Conservation (phyloP, 768 basidiomycete genomes). For the Sistotremastrum niveocremeum region DNA sequence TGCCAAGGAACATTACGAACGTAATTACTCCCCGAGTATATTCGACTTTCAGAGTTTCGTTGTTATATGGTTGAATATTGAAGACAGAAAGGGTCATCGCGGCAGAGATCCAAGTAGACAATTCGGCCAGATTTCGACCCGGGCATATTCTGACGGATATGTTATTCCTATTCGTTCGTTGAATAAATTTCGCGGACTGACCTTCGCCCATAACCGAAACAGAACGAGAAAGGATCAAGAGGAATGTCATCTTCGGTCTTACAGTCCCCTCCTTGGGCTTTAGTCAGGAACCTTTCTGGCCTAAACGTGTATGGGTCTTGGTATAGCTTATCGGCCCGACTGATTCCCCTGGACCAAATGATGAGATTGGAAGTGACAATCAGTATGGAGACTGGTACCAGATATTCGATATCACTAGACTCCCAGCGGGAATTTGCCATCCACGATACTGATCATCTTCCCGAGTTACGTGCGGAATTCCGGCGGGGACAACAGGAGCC, state of each 20-base stretch:
- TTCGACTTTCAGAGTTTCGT: no score
- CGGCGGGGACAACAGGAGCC: constrained; percentile 7
- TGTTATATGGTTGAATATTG: constrained; percentile 6
- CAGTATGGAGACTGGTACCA: constrained; percentile 7
- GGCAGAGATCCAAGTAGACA: constrained; percentile 14
- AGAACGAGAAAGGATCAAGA: no score
- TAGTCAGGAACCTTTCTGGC: constrained; percentile 18
- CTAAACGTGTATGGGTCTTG: constrained; percentile 21
- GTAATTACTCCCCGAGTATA: no score
- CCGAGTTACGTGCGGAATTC: constrained; percentile 9
- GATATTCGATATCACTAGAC: constrained; percentile 16
- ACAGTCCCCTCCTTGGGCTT: background rate
- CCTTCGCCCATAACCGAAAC: background rate
- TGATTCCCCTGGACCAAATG: constrained; percentile 15
- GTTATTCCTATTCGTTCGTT: background rate
- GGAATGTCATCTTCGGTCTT: no score
- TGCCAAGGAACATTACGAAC: no score
- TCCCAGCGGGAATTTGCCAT: constrained; percentile 21
- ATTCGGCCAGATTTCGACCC: constrained; percentile 18
- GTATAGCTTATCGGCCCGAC: constrained; percentile 19
- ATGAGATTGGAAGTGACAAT: no score
- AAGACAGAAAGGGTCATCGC: constrained; percentile 20
- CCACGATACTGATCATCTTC: constrained; percentile 16
- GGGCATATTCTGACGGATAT: constrained; percentile 8
- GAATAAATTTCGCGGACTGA: background rate